Base-by-base conservation (phyloP, 768 basidiomycete species). In the Lactarius hatsudake region DNA sequence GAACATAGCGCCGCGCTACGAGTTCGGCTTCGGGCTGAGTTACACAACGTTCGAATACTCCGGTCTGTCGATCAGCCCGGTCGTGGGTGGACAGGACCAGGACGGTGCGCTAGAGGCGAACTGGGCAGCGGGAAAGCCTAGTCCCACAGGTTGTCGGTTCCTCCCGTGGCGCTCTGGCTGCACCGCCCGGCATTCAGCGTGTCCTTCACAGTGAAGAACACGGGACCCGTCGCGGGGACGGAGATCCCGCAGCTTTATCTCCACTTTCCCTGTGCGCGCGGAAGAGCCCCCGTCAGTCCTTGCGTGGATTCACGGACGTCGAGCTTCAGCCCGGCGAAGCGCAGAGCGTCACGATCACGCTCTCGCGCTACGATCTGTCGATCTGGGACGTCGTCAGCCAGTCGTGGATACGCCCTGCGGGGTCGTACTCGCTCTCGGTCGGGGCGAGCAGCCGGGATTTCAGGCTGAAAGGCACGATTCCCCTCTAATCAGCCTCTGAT, bases 301-400 rank as follows among this genome's bases (percentile, higher is more conserved):
- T 79, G 32, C 85, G 83, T 68, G 91, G 91, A 2, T 93, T 93
- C 79, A 83, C 83, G 17, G 79, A 89, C 72, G 76, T 87, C 36
- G 79, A 80, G 10, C 69, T 90, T 0, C 59, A 72, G 2, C 81
- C 86, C 1, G 84, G 84, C 1, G 74, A 86, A 72, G 81, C 73
- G 30, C 74, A 74, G 65, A 74, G 68, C 9, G 85, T 86, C 2
- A 81, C 78, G 7, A 81, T 93, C 71, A 82, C 79, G 9, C 78
- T 93, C 38, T 87, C 89, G 17, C 48, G 48, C 48, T 51, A 51
- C 23, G 48, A 51, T 3, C n/a, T 26, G 12, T 48, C 45, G 45
- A 48, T 91, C 63, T 94, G 91, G 93, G 90, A 94, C 75, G 84
- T 83, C 1, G 82, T 76, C 12, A 79, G 80, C 30, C 93, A 94